Evolutionary conservation across 148 eudicot species (phyloP).

Genomic region (Dianthus caryophyllus): DNA sequence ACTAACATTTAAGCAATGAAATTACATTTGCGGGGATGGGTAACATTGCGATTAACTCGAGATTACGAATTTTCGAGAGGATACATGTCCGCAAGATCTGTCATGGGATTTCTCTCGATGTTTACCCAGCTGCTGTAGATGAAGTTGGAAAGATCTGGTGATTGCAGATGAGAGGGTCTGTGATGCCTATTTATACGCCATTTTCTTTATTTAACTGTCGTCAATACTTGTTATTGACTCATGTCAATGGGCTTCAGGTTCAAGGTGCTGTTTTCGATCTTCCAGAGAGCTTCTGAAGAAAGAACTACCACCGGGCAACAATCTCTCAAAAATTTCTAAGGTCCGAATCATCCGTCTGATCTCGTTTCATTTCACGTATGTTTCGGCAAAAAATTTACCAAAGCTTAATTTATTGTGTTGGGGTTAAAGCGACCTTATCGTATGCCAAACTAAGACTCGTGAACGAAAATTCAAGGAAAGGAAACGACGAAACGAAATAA

Average conservation of each 20-base stretch:
- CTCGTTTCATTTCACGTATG: not conserved
- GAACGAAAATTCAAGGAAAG: no score
- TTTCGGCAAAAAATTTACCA: no score
- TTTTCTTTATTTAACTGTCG: not conserved
- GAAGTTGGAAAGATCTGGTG: slow-evolving; percentile 84
- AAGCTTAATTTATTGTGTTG: no score
- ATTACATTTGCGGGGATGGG: slow-evolving; percentile 64
- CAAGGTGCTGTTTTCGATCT: slow-evolving; percentile 98
- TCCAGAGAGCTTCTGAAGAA: slow-evolving; percentile 67
- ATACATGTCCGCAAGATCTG: slow-evolving; percentile 78
- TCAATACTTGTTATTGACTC: not conserved
- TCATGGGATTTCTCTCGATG: slow-evolving; percentile 87
- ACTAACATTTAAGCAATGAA: not conserved
- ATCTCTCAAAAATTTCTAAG: slow-evolving; percentile 72
- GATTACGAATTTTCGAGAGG: slow-evolving; percentile 58
- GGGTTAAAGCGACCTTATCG: no score
- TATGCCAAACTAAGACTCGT: no score
- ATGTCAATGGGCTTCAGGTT: slow-evolving; percentile 41
- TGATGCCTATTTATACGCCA: not conserved
- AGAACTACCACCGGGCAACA: slow-evolving; percentile 81
- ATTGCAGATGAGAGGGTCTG: slow-evolving; percentile 80
- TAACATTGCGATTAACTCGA: slow-evolving; percentile 86
- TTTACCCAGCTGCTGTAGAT: slow-evolving; percentile 83
- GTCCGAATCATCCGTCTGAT: slow-evolving; percentile 23
- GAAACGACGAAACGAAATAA: no score